Base-by-base conservation (phyloP, 805 yeast species). In the Lipomyces anomalus region DNA sequence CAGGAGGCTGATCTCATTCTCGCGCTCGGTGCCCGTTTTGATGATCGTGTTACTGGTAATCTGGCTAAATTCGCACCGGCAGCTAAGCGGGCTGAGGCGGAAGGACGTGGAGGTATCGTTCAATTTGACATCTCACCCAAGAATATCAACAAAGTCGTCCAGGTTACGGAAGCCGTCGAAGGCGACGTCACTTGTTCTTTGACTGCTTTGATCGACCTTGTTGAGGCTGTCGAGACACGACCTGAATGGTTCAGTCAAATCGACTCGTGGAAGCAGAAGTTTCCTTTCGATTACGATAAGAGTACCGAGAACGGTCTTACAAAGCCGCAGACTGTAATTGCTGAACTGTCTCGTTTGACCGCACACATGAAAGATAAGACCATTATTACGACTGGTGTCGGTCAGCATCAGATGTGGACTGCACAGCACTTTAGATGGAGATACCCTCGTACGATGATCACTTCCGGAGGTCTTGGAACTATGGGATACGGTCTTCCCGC, bases 381-480 rank as follows among this genome's bases (percentile, higher is more conserved):
- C 48, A 78, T 89, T 59, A 82, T 90, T 58, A 84, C 97, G 43
- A 92, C 98, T 30, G 98, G 98, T 75, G 97, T 92, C 43, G 98
- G 98, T 50, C 98, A 92, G 74, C 98, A 90, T 75, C 98, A 90
- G 73, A 90, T 90, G 98, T 90, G 98, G 98, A 94, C 97, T 32
- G 97, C 97, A 23, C 98, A 92, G 72, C 89, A 88, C 68, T 89
- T 84, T 79, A 79, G 88, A 42, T 90, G 97, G 95, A 82, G 80
- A 51, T 70, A 76, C 53, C 98, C 98, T 60, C 80, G 97, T 67
- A 75, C 94, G 41, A 82, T 92, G 72, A 84, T 90, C 66, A 88
- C 97, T n/a, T 87, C 96, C 41, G 98, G 98, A 70, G 98, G 98
- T 60, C 76, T 90, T 61, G 98, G 98, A 60, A 90, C 98, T 47